Evolutionary conservation across 108 stramenopile genomes (phyloP).

Genomic region (Conticribra guillardii): DNA sequence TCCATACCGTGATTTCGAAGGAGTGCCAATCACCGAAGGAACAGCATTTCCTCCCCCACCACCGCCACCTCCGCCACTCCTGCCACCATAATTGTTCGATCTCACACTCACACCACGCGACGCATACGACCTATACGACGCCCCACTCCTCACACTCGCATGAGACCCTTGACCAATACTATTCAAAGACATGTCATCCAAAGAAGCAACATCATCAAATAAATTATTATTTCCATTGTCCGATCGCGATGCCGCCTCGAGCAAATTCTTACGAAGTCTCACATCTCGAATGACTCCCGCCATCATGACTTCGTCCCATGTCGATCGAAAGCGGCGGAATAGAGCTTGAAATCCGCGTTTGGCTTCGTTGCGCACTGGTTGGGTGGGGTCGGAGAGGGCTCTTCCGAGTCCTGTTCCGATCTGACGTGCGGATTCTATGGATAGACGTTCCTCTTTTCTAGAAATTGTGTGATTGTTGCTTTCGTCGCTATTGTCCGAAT

Average conservation of each 20-base stretch:
- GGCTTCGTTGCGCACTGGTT: slow-evolving; percentile 62
- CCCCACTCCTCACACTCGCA: slow-evolving; percentile 37
- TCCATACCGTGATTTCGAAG: slow-evolving; percentile 16
- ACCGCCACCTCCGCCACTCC: background rate
- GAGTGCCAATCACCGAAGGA: slow-evolving; percentile 36
- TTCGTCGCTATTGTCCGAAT: slow-evolving; percentile 52
- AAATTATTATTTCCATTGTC: slow-evolving; percentile 52
- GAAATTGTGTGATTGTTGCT: slow-evolving; percentile 5
- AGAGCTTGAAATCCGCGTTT: slow-evolving; percentile 64
- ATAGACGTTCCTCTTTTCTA: slow-evolving; percentile 37
- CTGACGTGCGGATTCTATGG: slow-evolving; percentile 42
- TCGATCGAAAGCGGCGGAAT: slow-evolving; percentile 47
- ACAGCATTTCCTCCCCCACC: slow-evolving; percentile 12
- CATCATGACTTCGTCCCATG: slow-evolving; percentile 64
- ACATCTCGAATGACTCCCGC: slow-evolving; percentile 53
- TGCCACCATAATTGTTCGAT: background rate
- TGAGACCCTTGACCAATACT: slow-evolving; percentile 45
- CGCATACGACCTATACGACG: slow-evolving; percentile 38
- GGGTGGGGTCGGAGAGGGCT: slow-evolving; percentile 72
- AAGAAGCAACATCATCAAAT: slow-evolving; percentile 38
- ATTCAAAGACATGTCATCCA: slow-evolving; percentile 42
- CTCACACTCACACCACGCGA: slow-evolving; percentile 21
- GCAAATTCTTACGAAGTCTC: slow-evolving; percentile 59
- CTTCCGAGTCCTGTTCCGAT: slow-evolving; percentile 59
- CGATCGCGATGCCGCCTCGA: slow-evolving; percentile 37